Evolutionary conservation across 352 stramenopile species (phyloP).

Genomic region (Phytophthora rubi): DNA sequence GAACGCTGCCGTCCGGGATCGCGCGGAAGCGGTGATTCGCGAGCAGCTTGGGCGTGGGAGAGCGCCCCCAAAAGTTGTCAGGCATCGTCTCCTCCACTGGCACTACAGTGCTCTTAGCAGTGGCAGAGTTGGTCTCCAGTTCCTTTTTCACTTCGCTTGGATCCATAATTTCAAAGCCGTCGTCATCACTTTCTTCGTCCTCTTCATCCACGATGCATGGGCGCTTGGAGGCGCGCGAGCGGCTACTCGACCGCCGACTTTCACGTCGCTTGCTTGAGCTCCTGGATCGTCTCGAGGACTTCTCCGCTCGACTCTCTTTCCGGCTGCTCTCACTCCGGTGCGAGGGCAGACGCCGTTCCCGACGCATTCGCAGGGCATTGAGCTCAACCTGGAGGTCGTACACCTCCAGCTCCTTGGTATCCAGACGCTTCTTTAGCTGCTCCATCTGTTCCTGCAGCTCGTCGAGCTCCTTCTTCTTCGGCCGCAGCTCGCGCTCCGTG

Average conservation of each 20-base stretch:
- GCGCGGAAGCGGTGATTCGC: slow-evolving; percentile 65
- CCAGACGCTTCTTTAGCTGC: slow-evolving; percentile 46
- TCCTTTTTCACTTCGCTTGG: slow-evolving; percentile 50
- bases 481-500: slow-evolving; percentile 47
- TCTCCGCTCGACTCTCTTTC: neutral
- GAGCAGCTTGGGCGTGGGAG: slow-evolving; percentile 68
- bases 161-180: slow-evolving; percentile 64
- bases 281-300: slow-evolving; percentile 23
- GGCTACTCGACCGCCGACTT: slow-evolving; percentile 42
- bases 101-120: slow-evolving; percentile 30
- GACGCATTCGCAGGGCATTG: slow-evolving; percentile 64
- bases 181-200: slow-evolving; percentile 58
- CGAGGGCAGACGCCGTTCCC: slow-evolving; percentile 37
- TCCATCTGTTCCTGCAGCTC: slow-evolving; percentile 44
- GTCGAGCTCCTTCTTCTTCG: slow-evolving; percentile 55
- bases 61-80: slow-evolving; percentile 82
- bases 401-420: slow-evolving; percentile 68
- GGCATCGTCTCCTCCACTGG: slow-evolving; percentile 53
- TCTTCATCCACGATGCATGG: slow-evolving; percentile 76
- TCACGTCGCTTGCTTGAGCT: slow-evolving; percentile 33
- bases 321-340: slow-evolving; percentile 18
- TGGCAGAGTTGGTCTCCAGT: slow-evolving; percentile 14
- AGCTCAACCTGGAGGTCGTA: slow-evolving; percentile 71
- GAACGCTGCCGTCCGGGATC: slow-evolving; percentile 66
- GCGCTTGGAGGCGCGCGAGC: slow-evolving; percentile 49